A percentile compares a stretch with the other conserved stretches of the same genome.
Conservation (phyloP, 2,329 filamentous ascomycete species). For the Fusarium annulatum region DNA sequence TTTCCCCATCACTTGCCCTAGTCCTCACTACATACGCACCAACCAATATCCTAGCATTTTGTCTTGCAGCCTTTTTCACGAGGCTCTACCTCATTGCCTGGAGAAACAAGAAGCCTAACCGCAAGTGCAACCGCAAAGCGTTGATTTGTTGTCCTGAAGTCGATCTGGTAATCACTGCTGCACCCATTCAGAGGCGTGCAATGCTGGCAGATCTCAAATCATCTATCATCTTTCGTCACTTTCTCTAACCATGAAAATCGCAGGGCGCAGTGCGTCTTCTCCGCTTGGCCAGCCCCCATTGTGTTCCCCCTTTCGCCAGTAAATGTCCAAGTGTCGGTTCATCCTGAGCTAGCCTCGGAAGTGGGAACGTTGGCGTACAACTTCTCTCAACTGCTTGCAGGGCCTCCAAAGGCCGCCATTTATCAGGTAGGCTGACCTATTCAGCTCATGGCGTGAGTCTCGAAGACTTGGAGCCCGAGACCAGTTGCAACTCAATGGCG, state of each 20-base stretch:
- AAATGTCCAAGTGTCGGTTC: too few relatives aligned
- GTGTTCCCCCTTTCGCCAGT: too few relatives aligned
- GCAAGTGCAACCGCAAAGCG: background rate
- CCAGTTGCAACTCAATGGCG: background rate
- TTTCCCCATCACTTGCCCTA: background rate
- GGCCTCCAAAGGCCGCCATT: constrained; percentile 1
- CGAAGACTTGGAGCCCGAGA: too few relatives aligned
- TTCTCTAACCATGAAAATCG: too few relatives aligned
- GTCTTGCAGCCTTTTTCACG: background rate
- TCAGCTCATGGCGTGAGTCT: too few relatives aligned
- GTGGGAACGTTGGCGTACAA: background rate
- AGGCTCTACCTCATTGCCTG: background rate
- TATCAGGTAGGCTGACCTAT: constrained; percentile 1
- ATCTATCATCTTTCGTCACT: too few relatives aligned
- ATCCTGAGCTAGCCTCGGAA: too few relatives aligned
- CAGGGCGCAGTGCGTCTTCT: rapidly evolving
- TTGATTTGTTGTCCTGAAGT: background rate
- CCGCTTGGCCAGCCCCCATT: too few relatives aligned
- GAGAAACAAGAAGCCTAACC: background rate
- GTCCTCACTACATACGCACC: background rate
- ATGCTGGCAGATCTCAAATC: too few relatives aligned
- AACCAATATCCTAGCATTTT: background rate
- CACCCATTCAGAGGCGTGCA: rapidly evolving
- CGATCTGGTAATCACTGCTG: too few relatives aligned
- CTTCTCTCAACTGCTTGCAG: constrained; percentile 1